phyloP scores from a whole-genome alignment of 2,329 filamentous ascomycete genomes.

The Colletotrichum sp. region DNA sequence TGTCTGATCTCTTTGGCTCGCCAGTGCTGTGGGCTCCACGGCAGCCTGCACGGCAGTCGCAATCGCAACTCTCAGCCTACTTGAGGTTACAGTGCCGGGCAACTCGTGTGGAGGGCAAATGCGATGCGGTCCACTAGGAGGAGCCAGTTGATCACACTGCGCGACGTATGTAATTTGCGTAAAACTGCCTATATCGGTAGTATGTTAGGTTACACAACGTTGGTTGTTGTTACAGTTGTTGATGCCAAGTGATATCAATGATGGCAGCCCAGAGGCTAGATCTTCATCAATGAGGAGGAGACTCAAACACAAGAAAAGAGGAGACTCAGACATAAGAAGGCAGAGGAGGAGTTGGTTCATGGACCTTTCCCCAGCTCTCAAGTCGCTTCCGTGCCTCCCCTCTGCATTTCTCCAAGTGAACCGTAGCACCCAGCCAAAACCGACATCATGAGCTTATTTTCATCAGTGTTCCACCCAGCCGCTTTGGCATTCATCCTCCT shows the following conservation, averaged over 20 bases:
- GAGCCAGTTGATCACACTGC: not conserved
- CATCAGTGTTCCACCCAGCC: not conserved
- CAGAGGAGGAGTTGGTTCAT: not conserved
- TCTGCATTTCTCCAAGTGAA: not conserved
- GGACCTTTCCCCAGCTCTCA: not conserved
- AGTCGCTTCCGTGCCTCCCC: not conserved
- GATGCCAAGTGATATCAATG: not conserved
- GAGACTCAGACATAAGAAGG: not conserved
- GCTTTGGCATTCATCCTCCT: not conserved
- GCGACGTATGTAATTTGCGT: not conserved
- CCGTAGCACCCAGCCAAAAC: not conserved
- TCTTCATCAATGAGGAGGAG: not conserved
- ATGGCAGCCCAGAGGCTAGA: not conserved
- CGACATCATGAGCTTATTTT: not conserved
- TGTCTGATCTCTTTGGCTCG: not conserved
- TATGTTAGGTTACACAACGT: not conserved
- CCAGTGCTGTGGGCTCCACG: not conserved
- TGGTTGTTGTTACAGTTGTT: not conserved
- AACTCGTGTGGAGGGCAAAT: not conserved
- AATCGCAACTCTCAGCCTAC: not conserved
- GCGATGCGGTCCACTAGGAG: not conserved
- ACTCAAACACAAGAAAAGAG: not conserved
- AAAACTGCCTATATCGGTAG: not conserved
- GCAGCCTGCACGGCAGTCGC: not conserved
- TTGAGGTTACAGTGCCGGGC: not conserved